phyloP scores from a whole-genome alignment of 805 yeast genomes.

The Kuraishia capsulata region DNA sequence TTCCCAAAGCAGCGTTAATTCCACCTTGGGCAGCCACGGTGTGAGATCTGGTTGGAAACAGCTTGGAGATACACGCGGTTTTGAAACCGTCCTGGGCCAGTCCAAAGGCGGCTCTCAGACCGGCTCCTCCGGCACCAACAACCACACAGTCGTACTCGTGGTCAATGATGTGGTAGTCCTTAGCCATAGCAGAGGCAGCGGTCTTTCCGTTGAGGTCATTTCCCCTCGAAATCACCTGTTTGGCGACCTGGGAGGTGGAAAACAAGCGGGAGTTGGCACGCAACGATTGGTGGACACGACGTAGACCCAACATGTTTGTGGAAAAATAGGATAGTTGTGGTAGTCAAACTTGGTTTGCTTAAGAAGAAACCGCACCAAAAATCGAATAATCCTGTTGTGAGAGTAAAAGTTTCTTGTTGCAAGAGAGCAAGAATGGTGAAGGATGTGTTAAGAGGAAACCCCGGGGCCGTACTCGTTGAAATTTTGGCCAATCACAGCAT shows the following conservation, averaged over 20 bases:
- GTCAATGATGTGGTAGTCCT: slow-evolving; percentile 86
- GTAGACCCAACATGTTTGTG: slow-evolving; percentile 11
- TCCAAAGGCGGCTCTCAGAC: slow-evolving; percentile 97
- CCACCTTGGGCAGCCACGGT: slow-evolving; percentile 99
- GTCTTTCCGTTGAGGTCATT: slow-evolving; percentile 36
- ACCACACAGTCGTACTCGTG: slow-evolving; percentile 98
- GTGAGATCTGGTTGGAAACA: slow-evolving; percentile 97
- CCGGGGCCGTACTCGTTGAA: too few relatives aligned
- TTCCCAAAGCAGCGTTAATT: slow-evolving; percentile 96
- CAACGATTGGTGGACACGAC: slow-evolving; percentile 10
- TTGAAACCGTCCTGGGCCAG: slow-evolving; percentile 94
- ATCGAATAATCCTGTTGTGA: too few relatives aligned
- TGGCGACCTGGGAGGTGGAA: slow-evolving; percentile 15
- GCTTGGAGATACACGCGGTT: slow-evolving; percentile 94
- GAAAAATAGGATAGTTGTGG: neutral
- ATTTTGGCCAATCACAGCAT: slow-evolving; percentile 1
- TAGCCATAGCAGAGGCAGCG: slow-evolving; percentile 45
- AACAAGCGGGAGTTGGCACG: slow-evolving; percentile 12
- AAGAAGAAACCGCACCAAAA: slow-evolving; percentile 1
- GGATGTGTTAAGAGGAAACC: too few relatives aligned
- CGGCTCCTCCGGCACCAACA: slow-evolving; percentile 99
- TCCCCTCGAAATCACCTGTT: slow-evolving; percentile 25
- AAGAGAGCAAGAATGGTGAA: too few relatives aligned
- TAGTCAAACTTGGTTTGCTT: too few relatives aligned
- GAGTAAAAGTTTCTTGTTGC: too few relatives aligned